Base-by-base conservation (phyloP, 2,329 filamentous ascomycete genomes). In the Dactylellina haptotyla region DNA sequence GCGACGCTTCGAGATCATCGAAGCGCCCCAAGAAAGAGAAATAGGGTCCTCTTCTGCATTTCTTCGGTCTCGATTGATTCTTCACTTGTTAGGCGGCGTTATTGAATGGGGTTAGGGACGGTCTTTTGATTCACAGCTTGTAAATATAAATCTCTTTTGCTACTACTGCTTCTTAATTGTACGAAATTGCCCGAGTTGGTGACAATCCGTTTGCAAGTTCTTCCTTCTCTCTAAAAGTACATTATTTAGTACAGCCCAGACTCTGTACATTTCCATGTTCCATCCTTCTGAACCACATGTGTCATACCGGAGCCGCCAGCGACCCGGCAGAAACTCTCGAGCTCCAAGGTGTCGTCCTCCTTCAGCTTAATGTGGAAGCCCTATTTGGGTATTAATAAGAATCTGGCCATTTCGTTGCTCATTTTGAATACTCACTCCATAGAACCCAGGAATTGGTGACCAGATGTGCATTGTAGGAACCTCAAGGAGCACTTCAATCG, bases 21-120 rank as follows among this genome's bases (percentile, higher is more conserved):
- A 66, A 74, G 54, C 61, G 63, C 3, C 70, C 70, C 3, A 74
- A 74, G 62, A 74, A 74, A 25, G 70, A 74, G 10, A 74, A 74
- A 61, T 74, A 50, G 54, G 18, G 2, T 2, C 28, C 4, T 62
- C n/a, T 18, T 34, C 39, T 48, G 2, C 8, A 14, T 30, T 25
- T 30, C 8, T 57, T n/a, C n/a, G 9, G 4, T 4, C 37, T 30
- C 30, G 16, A n/a, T 28, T 26, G 34, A 41, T 23, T 28, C 18
- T 30, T 30, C 23, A 20, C 30, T 18, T n/a, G 34, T 20, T 43
- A 10, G 14, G 6, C 2, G 53, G 53, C 53, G 53, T 37, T 16
- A n/a, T 30, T 34, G 26, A n/a, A 34, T 34, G 14, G 14, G 14
- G 30, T 34, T 34, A 6, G 30, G 14, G 6, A 34, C 14, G 30